These are phyloP conservation scores for Kluyveromyces wickerhamii DNA, from an alignment of 805 yeast species.

Conservation along the genomic window DNA sequence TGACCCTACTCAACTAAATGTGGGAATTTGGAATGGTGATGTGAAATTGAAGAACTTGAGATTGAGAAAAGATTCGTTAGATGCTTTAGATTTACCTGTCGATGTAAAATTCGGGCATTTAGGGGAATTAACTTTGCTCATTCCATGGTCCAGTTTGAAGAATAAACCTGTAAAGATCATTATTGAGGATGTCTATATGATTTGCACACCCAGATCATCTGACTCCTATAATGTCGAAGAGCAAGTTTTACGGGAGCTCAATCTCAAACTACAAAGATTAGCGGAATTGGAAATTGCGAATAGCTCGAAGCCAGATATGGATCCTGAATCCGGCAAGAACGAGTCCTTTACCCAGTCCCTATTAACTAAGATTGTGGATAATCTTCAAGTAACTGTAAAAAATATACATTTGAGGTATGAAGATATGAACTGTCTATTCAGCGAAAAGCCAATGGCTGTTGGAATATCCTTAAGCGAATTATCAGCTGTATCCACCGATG, in stretches of 20 bases:
- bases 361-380: conserved; percentile 85
- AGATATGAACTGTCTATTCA: conserved; percentile 58
- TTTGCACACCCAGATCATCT: conserved; percentile 67
- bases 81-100: conserved; percentile 75
- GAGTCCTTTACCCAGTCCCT: conserved; percentile 83
- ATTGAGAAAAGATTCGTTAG: conserved; percentile 82
- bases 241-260: conserved; percentile 54
- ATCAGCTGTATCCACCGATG: conserved; percentile 87
- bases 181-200: conserved; percentile 77
- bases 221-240: conserved; percentile 50
- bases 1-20: conserved; percentile 89
- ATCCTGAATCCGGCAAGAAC: conserved; percentile 41
- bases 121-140: conserved; percentile 82
- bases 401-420: conserved; percentile 91
- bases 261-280: conserved; percentile 57
- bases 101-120: conserved; percentile 84
- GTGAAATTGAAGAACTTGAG: conserved; percentile 73
- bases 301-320: conserved; percentile 32
- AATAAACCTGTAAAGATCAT: conserved; percentile 84
- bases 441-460: conserved; percentile 67
- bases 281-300: conserved; percentile 53
- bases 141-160: conserved; percentile 94
- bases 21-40: conserved; percentile 97
- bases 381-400: conserved; percentile 81
- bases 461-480: conserved; percentile 81